Conservation (phyloP, 2,329 filamentous ascomycete species). For the Dryadomyces quercivorus region DNA sequence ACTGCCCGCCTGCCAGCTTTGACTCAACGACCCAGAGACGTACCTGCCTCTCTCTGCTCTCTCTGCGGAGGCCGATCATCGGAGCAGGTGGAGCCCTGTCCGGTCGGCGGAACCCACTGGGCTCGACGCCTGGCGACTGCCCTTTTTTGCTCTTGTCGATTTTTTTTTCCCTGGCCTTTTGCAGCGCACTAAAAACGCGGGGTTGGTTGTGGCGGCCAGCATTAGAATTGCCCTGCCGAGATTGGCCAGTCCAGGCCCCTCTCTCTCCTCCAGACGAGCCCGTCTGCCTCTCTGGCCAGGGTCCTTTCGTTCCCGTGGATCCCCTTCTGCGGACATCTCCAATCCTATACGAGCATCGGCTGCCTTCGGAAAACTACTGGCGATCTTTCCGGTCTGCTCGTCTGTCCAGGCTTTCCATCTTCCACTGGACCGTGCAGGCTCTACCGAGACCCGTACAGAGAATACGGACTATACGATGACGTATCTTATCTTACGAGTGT, state of each 20-base stretch:
- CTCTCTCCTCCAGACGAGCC: not conserved
- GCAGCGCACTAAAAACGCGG: constrained; percentile 9
- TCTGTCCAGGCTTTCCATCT: not conserved
- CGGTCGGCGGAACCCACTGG: too few relatives aligned
- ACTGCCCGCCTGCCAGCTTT: not conserved
- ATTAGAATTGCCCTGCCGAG: constrained; percentile 9
- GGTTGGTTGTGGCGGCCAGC: constrained; percentile 6
- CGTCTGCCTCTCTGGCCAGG: too few relatives aligned
- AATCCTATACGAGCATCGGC: too few relatives aligned
- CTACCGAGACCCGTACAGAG: not conserved
- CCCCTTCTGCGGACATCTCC: too few relatives aligned
- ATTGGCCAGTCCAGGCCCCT: constrained; percentile 6
- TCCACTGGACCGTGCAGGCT: not conserved
- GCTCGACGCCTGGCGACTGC: too few relatives aligned
- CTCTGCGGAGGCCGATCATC: too few relatives aligned
- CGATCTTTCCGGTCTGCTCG: not conserved
- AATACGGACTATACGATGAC: not conserved
- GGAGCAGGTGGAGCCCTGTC: too few relatives aligned
- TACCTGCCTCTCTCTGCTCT: too few relatives aligned
- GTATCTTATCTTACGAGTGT: not conserved
- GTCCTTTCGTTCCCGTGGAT: too few relatives aligned
- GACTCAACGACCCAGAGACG: too few relatives aligned
- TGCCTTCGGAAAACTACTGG: not conserved
- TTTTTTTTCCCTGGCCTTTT: not conserved
- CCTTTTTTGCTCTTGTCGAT: too few relatives aligned